Evolutionary conservation across 2,329 filamentous ascomycete species (phyloP).

Genomic region (Fusarium pseudonygamai): DNA sequence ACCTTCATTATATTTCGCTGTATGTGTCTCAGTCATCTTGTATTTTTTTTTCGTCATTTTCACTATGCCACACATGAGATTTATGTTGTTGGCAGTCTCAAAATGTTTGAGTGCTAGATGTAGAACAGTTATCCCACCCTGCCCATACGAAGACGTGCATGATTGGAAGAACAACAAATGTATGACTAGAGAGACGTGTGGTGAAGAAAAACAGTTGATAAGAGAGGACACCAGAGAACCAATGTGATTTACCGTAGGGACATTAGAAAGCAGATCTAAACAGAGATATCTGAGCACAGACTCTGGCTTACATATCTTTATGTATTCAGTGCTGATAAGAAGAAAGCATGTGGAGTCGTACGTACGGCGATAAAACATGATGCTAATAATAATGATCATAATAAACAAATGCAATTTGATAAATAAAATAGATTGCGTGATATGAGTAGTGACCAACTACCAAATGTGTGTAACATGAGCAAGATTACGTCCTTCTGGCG

Average conservation of each 20-base stretch:
- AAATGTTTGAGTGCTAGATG: background rate
- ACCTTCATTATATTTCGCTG: background rate
- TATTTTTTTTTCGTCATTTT: background rate
- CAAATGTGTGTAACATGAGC: conserved; percentile 25
- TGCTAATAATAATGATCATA: background rate
- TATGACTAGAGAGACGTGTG: background rate
- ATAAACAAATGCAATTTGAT: background rate
- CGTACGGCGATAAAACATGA: background rate
- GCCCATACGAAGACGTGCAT: background rate
- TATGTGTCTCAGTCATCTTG: background rate
- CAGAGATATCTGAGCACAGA: background rate
- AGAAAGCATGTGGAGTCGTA: background rate
- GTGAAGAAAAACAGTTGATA: background rate
- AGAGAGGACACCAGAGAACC: background rate
- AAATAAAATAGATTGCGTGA: conserved; percentile 32
- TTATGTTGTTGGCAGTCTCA: background rate
- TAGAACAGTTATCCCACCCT: background rate
- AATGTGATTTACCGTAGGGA: background rate
- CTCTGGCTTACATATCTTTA: background rate
- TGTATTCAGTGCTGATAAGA: background rate
- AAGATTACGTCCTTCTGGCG: conserved; percentile 16
- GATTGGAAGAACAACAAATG: background rate
- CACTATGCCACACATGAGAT: background rate
- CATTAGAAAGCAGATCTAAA: background rate
- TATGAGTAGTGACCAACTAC: conserved; percentile 24